Evolutionary conservation across 2,329 filamentous ascomycete genomes (phyloP).

Genomic region (Knufia petricola): DNA sequence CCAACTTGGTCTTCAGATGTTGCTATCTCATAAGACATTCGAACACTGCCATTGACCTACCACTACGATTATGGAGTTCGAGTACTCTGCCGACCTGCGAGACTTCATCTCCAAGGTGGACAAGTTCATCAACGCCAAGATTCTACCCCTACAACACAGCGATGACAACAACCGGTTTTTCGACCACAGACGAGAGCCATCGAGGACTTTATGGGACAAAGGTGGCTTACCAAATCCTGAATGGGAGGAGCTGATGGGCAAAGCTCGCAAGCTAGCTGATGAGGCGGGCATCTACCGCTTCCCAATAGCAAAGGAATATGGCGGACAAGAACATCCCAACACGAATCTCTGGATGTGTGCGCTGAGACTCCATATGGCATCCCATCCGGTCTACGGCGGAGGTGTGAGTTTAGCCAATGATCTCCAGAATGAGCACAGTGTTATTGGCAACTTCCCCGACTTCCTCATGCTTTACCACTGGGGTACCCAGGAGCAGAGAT

Average conservation of each 20-base stretch:
- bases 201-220: slow-evolving; percentile 52
- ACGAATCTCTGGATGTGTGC: slow-evolving; percentile 56
- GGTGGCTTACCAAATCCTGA: slow-evolving; percentile 47
- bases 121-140: slow-evolving; percentile 46
- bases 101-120: slow-evolving; percentile 44
- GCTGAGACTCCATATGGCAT: slow-evolving; percentile 50
- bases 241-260: slow-evolving; percentile 47
- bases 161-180: slow-evolving; percentile 57
- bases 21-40: neutral
- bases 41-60: neutral
- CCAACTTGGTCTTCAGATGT: neutral
- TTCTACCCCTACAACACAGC: slow-evolving; percentile 45
- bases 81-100: slow-evolving; percentile 43
- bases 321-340: slow-evolving; percentile 41
- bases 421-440: slow-evolving; percentile 53
- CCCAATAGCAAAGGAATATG: slow-evolving; percentile 46
- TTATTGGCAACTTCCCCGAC: slow-evolving; percentile 55
- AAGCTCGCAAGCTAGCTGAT: slow-evolving; percentile 45
- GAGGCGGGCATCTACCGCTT: slow-evolving; percentile 53
- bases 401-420: slow-evolving; percentile 55
- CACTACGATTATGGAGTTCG: slow-evolving; percentile 43
- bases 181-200: slow-evolving; percentile 53
- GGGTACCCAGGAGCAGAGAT: slow-evolving; percentile 46
- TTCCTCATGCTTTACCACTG: slow-evolving; percentile 54
- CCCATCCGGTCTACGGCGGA: slow-evolving; percentile 37